Percentiles rank a stretch among this genome's conserved stretches.
Evolutionary conservation across 495 filamentous ascomycete genomes (phyloP).

Genomic region (Penicillium mononematosum): DNA sequence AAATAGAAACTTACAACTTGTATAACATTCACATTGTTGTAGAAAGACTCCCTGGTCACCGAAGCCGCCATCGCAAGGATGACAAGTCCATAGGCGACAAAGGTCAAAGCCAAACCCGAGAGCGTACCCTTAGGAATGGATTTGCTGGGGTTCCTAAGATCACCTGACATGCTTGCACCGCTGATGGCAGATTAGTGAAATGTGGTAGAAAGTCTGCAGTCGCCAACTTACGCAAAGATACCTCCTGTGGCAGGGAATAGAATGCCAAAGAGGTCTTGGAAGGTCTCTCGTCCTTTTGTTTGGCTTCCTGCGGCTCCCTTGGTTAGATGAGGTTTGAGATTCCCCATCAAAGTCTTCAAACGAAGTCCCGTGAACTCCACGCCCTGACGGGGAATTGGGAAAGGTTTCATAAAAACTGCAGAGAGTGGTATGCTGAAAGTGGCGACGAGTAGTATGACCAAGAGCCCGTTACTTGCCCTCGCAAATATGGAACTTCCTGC

Average conservation of each 20-base stretch:
- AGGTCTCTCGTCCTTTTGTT: slow-evolving; percentile 64
- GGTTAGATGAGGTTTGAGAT: slow-evolving; percentile 68
- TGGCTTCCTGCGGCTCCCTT: slow-evolving; percentile 67
- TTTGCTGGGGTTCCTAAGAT: slow-evolving; percentile 79
- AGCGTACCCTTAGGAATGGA: slow-evolving; percentile 81
- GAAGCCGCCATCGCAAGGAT: slow-evolving; percentile 79
- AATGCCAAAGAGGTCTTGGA: slow-evolving; percentile 83
- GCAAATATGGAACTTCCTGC: slow-evolving; percentile 80
- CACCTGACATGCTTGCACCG: slow-evolving; percentile 89
- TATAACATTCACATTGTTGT: slow-evolving; percentile 74
- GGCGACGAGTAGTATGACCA: slow-evolving; percentile 68
- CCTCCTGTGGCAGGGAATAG: slow-evolving; percentile 83
- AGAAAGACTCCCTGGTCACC: slow-evolving; percentile 70
- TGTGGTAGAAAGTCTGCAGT: neutral
- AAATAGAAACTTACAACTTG: slow-evolving; percentile 54
- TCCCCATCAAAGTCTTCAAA: slow-evolving; percentile 63
- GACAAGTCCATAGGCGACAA: slow-evolving; percentile 71
- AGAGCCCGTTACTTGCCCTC: slow-evolving; percentile 74
- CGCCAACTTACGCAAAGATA: slow-evolving; percentile 57
- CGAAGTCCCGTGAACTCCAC: slow-evolving; percentile 78
- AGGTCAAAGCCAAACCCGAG: slow-evolving; percentile 71
- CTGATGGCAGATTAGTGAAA: slow-evolving; percentile 33
- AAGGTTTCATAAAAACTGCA: slow-evolving; percentile 63
- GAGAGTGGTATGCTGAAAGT: slow-evolving; percentile 84
- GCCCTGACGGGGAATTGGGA: slow-evolving; percentile 56